Evolutionary conservation across 2,329 filamentous ascomycete genomes (phyloP), one percentile per base, ranked within the genome.

Genomic region (Talaromyces sp.): DNA sequence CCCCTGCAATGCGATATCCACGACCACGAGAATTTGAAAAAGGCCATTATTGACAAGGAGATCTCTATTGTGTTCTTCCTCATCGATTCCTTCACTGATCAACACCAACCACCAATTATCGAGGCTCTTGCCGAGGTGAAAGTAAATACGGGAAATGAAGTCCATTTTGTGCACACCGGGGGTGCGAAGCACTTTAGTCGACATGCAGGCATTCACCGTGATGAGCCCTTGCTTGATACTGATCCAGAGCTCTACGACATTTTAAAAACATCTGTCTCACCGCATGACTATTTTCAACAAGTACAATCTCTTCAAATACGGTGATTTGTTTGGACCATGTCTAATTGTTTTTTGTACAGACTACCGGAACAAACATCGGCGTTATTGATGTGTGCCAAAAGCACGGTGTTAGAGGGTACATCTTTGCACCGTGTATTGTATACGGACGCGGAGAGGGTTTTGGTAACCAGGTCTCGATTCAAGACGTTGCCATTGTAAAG

Each of bases 381-480:
- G 71, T 83, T 8, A 78, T 82, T 40, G 80, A 83, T 18, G 69
- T 73, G 5, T 75, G 75, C 5, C 77, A 80, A 28, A 66, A 65
- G 10, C 62, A 75, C 14, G 80, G 79, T 0, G 79, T 85, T 3
- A 73, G 72, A 33, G 79, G 75, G 61, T 85, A 85, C 64, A 77
- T 85, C n/a, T 84, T 85, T 67, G 72, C 71, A 0, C 83, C 82
- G 0, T 85, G 82, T 65, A 79, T 85, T 31, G 83, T 85, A 14
- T 84, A 82, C 64, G 82, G 82, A 6, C 70, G 76, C 59, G 79
- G 81, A 3, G 74, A 78, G 61, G 81, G 82, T 0, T 83, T 83
- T 60, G 81, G 81, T 1, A 83, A 84, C 64, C 63, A 60, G 1
- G 81, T 81, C 47, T 83, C 82, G 1, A 83, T 82, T 55, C 82